Percentiles rank a stretch among this genome's conserved stretches.
phyloP scores from a whole-genome alignment of 1,284 basidiomycete genomes.

The Ceratobasidium sp. region DNA sequence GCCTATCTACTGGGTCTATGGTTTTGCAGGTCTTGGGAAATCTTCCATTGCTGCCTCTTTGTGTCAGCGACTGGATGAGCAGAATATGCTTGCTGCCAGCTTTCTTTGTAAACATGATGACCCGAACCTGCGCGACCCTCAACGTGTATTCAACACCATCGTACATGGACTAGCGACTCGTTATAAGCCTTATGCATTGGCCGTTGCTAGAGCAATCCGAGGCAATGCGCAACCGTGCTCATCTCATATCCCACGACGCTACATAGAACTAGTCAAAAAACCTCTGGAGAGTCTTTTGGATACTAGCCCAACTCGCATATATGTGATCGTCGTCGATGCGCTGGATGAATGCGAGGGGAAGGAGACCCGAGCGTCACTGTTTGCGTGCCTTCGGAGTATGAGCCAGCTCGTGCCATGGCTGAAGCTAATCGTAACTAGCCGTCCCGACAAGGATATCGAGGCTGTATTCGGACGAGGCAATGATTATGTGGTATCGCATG shows the following conservation, averaged over 20 bases:
- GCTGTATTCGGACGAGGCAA: too few relatives aligned
- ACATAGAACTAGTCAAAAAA: not conserved
- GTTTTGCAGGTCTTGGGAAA: constrained; percentile 29
- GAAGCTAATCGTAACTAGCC: constrained; percentile 40
- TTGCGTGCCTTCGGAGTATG: not conserved
- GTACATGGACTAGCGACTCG: too few relatives aligned
- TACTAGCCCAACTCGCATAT: not conserved
- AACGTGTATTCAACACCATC: too few relatives aligned
- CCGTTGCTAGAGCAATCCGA: too few relatives aligned
- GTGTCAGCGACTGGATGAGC: constrained; percentile 33
- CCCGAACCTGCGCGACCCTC: not conserved
- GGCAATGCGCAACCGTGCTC: too few relatives aligned
- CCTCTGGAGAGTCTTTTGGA: not conserved
- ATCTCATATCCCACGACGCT: too few relatives aligned
- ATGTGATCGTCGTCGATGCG: constrained; percentile 34
- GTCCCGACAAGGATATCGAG: constrained; percentile 21
- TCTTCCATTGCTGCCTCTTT: constrained; percentile 36
- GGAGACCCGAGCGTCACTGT: not conserved
- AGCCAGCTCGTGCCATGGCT: not conserved
- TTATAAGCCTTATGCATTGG: too few relatives aligned
- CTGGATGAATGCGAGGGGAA: constrained; percentile 30
- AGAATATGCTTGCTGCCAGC: not conserved
- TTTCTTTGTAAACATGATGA: constrained; percentile 25
- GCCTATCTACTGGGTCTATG: constrained; percentile 50
- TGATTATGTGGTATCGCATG: too few relatives aligned